A percentile compares a stretch with the other conserved stretches of the same genome.
phyloP scores from a whole-genome alignment of 345 rosid genomes.

The Eucalyptus cloeziana region DNA sequence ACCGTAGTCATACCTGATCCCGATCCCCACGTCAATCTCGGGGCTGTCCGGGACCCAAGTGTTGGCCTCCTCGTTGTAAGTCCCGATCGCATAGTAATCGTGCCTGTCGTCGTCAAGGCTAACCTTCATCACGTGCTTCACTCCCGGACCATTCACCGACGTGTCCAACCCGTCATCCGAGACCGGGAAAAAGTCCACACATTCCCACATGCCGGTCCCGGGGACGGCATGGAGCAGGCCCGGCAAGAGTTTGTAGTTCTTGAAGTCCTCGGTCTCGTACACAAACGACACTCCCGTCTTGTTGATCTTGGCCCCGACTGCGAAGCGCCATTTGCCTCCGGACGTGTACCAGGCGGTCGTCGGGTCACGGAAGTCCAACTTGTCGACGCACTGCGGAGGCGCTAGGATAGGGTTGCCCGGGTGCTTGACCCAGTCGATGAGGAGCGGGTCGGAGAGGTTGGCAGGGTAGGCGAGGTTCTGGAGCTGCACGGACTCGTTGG shows the following conservation, averaged over 20 bases:
- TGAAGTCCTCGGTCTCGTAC: conserved; percentile 75
- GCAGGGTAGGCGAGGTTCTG: conserved; percentile 91
- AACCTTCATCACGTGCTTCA: conserved; percentile 51
- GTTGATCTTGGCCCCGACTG: conserved; percentile 61
- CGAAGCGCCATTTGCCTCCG: conserved; percentile 70
- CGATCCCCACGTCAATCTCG: conserved; percentile 48
- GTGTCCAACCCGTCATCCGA: conserved; percentile 37
- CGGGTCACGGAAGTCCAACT: conserved; percentile 85
- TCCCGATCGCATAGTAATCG: conserved; percentile 59
- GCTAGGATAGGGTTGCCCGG: conserved; percentile 62
- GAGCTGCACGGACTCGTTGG: conserved; percentile 56
- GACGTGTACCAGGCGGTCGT: conserved; percentile 90
- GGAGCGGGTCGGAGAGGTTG: conserved; percentile 62
- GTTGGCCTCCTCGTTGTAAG: conserved; percentile 24
- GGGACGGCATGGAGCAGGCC: conserved; percentile 48
- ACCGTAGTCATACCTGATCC: conserved; percentile 61
- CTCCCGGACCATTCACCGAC: conserved; percentile 26
- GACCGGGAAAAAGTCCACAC: conserved; percentile 63
- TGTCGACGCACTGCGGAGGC: conserved; percentile 53
- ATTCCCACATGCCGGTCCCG: conserved; percentile 92
- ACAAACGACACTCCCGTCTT: conserved; percentile 59
- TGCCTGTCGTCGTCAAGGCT: conserved; percentile 53
- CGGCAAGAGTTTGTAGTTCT: conserved; percentile 14
- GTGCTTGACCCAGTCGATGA: conserved; percentile 59
- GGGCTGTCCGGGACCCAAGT: conserved; percentile 48